Evolutionary conservation across 2,329 filamentous ascomycete species (phyloP).

Genomic region (Ophidiomyces ophidiicola): DNA sequence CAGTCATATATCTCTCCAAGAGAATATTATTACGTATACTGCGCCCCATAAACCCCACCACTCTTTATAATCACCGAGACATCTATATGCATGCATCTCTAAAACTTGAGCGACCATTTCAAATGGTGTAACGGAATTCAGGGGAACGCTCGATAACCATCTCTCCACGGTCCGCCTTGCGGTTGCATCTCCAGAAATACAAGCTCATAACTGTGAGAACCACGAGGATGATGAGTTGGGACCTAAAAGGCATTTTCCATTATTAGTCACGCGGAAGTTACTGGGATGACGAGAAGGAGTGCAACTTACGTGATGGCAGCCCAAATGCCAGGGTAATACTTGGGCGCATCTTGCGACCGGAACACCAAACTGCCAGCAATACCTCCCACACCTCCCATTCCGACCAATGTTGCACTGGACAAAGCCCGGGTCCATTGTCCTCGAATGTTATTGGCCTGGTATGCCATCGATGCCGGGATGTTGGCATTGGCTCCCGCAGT

Average conservation of each 20-base stretch:
- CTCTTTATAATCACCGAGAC: no score
- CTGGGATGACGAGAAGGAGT: no score
- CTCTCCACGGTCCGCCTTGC: constrained; percentile 26
- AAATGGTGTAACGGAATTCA: constrained; percentile 30
- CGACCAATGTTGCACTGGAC: constrained; percentile 62
- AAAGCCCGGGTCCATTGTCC: constrained; percentile 83
- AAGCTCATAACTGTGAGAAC: constrained; percentile 21
- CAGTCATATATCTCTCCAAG: neutral
- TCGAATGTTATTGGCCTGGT: constrained; percentile 78
- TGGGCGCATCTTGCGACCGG: constrained; percentile 33
- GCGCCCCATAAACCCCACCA: no score
- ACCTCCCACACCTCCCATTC: constrained; percentile 64
- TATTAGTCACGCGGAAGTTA: neutral
- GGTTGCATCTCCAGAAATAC: constrained; percentile 26
- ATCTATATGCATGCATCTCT: neutral
- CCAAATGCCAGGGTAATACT: constrained; percentile 27
- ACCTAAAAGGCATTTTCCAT: constrained; percentile 24
- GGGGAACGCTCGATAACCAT: constrained; percentile 26
- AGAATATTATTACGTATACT: neutral
- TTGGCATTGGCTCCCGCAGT: constrained; percentile 68
- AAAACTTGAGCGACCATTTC: neutral
- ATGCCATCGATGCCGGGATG: constrained; percentile 60
- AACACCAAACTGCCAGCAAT: constrained; percentile 67
- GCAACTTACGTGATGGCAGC: constrained; percentile 20
- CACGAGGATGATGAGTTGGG: constrained; percentile 25